phyloP scores from a whole-genome alignment of 2,329 filamentous ascomycete species.

The Colletotrichum incanum region DNA sequence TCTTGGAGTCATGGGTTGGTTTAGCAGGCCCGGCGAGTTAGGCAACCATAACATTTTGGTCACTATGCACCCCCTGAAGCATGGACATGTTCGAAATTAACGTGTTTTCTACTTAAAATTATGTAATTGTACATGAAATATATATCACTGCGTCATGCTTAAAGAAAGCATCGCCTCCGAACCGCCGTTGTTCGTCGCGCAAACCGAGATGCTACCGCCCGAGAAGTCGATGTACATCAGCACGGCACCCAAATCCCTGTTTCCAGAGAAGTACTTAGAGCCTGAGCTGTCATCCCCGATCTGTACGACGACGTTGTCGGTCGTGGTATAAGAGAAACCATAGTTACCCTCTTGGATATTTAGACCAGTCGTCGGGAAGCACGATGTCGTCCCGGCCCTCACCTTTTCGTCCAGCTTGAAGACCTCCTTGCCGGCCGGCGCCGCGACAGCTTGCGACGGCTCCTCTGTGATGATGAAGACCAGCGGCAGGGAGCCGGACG shows the following conservation, averaged over 20 bases:
- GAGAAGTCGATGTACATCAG: slow-evolving; percentile 26
- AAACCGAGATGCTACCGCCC: slow-evolving; percentile 10
- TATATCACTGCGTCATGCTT: slow-evolving; percentile 7
- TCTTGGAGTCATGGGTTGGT: too few species aligned
- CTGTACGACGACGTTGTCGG: background rate
- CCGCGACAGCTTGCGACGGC: slow-evolving; percentile 2
- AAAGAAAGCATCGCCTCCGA: background rate
- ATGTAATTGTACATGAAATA: too few species aligned
- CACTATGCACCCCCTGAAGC: too few species aligned
- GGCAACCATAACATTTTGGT: too few species aligned
- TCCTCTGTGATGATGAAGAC: slow-evolving; percentile 9
- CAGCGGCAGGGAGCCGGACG: background rate
- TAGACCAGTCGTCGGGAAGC: slow-evolving; percentile 14
- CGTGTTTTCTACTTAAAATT: too few species aligned
- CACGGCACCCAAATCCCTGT: slow-evolving; percentile 1
- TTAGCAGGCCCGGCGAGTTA: too few species aligned
- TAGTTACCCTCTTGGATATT: slow-evolving; percentile 22
- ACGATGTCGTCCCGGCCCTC: slow-evolving; percentile 2
- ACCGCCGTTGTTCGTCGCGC: slow-evolving; percentile 8
- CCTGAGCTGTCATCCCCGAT: slow-evolving; percentile 21
- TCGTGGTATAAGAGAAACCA: slow-evolving; percentile 19
- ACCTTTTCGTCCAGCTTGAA: slow-evolving; percentile 16
- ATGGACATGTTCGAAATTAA: too few species aligned
- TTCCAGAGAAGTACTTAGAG: slow-evolving; percentile 19
- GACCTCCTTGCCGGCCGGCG: slow-evolving; percentile 11